Conservation (phyloP, 345 rosid genomes). For the Arabidopsis arenosa region DNA sequence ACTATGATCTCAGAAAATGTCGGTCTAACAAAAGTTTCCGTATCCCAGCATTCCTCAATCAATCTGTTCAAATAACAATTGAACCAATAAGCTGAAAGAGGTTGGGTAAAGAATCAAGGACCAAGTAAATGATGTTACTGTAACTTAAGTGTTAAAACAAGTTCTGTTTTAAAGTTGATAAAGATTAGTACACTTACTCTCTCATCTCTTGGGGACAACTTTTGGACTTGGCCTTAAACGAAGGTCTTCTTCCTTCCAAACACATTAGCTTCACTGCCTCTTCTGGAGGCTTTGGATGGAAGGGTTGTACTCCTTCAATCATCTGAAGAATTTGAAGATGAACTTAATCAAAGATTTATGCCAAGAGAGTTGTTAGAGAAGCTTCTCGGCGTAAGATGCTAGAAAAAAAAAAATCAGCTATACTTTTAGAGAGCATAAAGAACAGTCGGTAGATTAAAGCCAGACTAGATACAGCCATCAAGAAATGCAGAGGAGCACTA, state of each 20-base stretch:
- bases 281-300: constrained; percentile 74
- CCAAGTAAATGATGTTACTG: constrained; percentile 19
- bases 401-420: constrained; percentile 6
- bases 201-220: constrained; percentile 77
- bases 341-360: constrained; percentile 7
- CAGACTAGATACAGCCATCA: constrained; percentile 21
- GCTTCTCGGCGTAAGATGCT: constrained; percentile 3
- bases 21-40: constrained; percentile 66
- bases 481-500: constrained; percentile 13
- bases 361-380: constrained; percentile 7
- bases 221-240: constrained; percentile 72
- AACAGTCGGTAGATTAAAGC: constrained; percentile 15
- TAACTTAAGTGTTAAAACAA: background rate
- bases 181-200: constrained; percentile 62
- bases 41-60: constrained; percentile 93
- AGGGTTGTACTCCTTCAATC: constrained; percentile 90
- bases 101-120: constrained; percentile 10
- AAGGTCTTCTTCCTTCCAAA: constrained; percentile 74
- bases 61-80: constrained; percentile 52
- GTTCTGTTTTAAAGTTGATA: constrained; percentile 23
- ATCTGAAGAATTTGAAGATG: constrained; percentile 53
- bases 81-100: constrained; percentile 16
- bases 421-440: constrained; percentile 11
- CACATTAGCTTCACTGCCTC: constrained; percentile 79
- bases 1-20: constrained; percentile 90